Conservation (phyloP, 2,329 filamentous ascomycete genomes). For the Orbilia javanica region DNA sequence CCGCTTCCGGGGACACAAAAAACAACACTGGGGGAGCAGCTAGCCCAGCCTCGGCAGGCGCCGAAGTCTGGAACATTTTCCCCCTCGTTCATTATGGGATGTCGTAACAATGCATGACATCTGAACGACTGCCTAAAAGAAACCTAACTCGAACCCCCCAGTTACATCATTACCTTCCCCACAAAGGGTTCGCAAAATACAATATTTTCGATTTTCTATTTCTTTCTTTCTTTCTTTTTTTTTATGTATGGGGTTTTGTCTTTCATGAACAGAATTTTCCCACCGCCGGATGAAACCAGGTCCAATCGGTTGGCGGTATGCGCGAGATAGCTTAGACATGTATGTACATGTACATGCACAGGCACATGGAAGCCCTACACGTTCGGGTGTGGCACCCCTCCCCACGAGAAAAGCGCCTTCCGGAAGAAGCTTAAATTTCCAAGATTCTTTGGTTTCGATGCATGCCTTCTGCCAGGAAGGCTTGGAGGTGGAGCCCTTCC, state of each 20-base stretch:
- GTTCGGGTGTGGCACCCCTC: constrained; percentile 6
- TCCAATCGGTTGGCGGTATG: constrained; percentile 38
- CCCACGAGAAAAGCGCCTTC: constrained; percentile 26
- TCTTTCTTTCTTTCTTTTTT: not conserved
- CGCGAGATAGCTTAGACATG: not conserved
- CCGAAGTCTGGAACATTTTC: not conserved
- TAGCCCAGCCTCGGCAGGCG: not conserved
- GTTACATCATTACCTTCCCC: constrained; percentile 5
- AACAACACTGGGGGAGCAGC: not conserved
- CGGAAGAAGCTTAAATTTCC: constrained; percentile 40
- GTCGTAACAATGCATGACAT: constrained; percentile 13
- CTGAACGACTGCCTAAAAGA: constrained; percentile 23
- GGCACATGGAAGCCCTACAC: not conserved
- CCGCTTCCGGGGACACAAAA: not conserved
- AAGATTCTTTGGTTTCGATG: not conserved
- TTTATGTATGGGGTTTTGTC: not conserved
- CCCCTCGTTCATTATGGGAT: not conserved
- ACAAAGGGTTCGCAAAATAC: not conserved
- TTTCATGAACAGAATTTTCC: not conserved
- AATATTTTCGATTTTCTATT: not conserved
- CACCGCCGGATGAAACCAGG: constrained; percentile 1
- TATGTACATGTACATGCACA: not conserved
- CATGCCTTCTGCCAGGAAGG: not conserved
- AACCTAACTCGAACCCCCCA: not conserved
- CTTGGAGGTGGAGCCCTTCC: constrained; percentile 2